These are phyloP conservation scores for Fusarium sp. DNA, from an alignment of 2,329 filamentous ascomycete species.

Conservation along the genomic window DNA sequence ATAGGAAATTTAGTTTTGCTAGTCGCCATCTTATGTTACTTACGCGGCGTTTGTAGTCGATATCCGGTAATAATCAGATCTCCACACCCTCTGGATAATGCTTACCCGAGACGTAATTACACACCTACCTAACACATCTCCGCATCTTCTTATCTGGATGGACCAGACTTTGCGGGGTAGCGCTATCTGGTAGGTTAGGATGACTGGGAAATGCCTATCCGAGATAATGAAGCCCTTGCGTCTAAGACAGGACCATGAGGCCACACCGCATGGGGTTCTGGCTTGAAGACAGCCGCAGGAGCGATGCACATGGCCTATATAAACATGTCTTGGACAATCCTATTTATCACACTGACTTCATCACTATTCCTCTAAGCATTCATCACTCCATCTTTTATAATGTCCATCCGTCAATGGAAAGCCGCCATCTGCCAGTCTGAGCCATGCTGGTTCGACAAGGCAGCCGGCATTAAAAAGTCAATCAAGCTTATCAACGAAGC, in stretches of 20 bases:
- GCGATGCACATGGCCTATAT: not conserved
- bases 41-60: not conserved
- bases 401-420: slow-evolving; percentile 4
- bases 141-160: not conserved
- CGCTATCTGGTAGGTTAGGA: not conserved
- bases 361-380: not conserved
- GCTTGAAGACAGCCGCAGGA: no score
- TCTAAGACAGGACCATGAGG: not conserved
- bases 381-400: not conserved
- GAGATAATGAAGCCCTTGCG: not conserved
- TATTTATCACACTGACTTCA: not conserved
- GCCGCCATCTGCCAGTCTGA: not conserved
- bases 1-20: not conserved
- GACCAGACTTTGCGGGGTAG: not conserved
- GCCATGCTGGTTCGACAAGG: not conserved
- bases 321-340: not conserved
- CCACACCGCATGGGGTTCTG: accelerated
- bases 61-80: not conserved
- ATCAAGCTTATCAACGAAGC: not conserved
- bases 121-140: not conserved
- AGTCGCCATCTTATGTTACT: not conserved
- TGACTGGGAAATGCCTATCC: slow-evolving; percentile 2
- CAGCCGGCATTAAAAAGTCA: not conserved
- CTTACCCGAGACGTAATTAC: not conserved
- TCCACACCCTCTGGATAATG: not conserved